Evolutionary conservation across 805 yeast species (phyloP), one percentile per base, ranked within the genome.

Genomic region (Saturnispora besseyi): DNA sequence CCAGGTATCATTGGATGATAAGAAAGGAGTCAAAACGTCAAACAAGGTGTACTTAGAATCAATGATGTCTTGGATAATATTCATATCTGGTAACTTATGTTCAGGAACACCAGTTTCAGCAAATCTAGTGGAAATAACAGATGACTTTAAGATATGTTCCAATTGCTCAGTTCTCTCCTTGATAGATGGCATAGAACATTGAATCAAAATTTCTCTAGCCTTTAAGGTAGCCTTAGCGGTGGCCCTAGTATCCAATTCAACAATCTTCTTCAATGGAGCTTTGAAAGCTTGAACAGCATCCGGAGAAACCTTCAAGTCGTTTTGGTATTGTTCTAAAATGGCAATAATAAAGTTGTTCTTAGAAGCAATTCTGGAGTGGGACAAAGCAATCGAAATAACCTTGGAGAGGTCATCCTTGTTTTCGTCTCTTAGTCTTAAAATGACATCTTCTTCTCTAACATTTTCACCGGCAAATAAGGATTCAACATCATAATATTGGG

Each of bases 161-260:
- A 93, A 78, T 73, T 95, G 99, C 67, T 91, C 97, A 31, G 96
- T 84, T 73, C 98, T 82, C 71, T 93, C 99, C 68, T 87, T 82
- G 55, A 89, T 83, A 3, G 98, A 89, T 36, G 99, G 99, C 70
- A 93, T 76, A 30, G 98, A 88, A 66, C 97, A 93, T 74, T 90
- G 96, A 61, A 93, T 93, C 61, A 93, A 78, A 53, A 95, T 85
- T 71, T 95, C 99, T 65, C 98, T 82, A 1, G 98, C 97, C 68
- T 87, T 89, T 63, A 93, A 74, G 28, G 96, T 87, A 46, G 91
- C 97, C 74, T 90, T 91, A 29, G 96, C 91, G 34, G 96, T 81
- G 8, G 87, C 79, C 64, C 96, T 84, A 26, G 93, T 78, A 60
- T 91, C 98, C 56, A 93, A 76, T 65, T 87, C 93, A 48, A 90